Conservation (phyloP, 352 stramenopile genomes). For the Phytophthora litchii region DNA sequence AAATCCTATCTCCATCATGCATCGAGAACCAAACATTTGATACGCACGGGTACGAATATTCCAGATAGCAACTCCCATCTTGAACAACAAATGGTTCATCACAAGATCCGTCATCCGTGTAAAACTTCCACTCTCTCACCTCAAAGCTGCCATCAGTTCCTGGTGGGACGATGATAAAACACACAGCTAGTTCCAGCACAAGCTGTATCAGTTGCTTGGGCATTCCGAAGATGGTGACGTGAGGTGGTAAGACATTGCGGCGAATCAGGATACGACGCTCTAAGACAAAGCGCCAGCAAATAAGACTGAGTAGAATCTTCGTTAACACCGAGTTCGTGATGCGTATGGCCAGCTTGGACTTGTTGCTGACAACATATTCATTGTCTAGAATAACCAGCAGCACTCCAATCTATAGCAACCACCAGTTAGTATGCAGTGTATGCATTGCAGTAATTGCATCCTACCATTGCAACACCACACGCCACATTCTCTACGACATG, state of each 20-base stretch:
- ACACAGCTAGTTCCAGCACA: slow-evolving; percentile 53
- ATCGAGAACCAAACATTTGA: background rate
- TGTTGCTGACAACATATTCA: slow-evolving; percentile 43
- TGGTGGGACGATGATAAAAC: slow-evolving; percentile 60
- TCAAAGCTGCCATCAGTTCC: slow-evolving; percentile 52
- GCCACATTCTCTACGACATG: slow-evolving; percentile 64
- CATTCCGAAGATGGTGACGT: slow-evolving; percentile 61
- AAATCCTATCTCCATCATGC: too few relatives aligned
- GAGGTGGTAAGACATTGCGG: slow-evolving; percentile 59
- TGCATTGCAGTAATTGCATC: background rate
- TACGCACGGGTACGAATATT: slow-evolving; percentile 73
- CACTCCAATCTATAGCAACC: slow-evolving; percentile 44
- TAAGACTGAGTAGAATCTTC: slow-evolving; percentile 47
- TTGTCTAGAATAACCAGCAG: slow-evolving; percentile 77
- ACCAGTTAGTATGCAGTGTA: background rate
- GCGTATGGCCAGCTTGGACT: slow-evolving; percentile 48
- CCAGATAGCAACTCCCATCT: slow-evolving; percentile 59
- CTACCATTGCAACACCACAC: slow-evolving; percentile 59
- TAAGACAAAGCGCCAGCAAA: slow-evolving; percentile 62
- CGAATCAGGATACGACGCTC: slow-evolving; percentile 67
- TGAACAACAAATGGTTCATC: slow-evolving; percentile 38
- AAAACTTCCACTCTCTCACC: slow-evolving; percentile 77
- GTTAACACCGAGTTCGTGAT: slow-evolving; percentile 52
- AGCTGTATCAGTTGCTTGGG: slow-evolving; percentile 47
- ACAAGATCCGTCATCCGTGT: slow-evolving; percentile 46